These are phyloP conservation scores for Glycyrrhiza uralensis DNA, from an alignment of 306 rosid genomes.

Conservation along the genomic window DNA sequence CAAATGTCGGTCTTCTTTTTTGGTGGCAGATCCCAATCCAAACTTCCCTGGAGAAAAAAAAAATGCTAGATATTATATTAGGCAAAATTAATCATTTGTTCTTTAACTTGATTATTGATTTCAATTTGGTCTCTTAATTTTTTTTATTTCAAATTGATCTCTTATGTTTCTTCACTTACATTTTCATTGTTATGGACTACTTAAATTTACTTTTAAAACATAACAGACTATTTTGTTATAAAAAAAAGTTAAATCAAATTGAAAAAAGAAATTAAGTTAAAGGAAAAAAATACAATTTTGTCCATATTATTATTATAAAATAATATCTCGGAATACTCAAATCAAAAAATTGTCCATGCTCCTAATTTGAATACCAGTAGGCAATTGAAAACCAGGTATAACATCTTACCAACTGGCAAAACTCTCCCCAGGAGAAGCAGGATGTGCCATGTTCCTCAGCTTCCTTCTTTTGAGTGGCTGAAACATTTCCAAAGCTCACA, in stretches of 20 bases:
- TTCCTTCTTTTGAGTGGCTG: constrained; percentile 71
- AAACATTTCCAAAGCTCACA: constrained; percentile 72
- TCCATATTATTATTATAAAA: background rate
- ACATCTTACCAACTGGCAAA: constrained; percentile 58
- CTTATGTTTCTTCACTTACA: too few species aligned
- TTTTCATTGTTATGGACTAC: too few species aligned
- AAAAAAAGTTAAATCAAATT: too few species aligned
- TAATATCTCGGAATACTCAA: background rate
- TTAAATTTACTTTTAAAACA: too few species aligned
- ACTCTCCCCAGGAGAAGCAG: constrained; percentile 91
- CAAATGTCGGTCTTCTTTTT: constrained; percentile 61
- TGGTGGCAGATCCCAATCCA: constrained; percentile 58
- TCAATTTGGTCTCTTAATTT: too few species aligned
- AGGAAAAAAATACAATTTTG: too few species aligned
- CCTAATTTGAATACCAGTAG: background rate
- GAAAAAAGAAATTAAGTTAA: background rate
- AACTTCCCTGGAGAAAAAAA: constrained; percentile 52
- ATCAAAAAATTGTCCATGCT: background rate
- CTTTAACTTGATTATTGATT: too few species aligned
- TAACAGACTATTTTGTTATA: too few species aligned
- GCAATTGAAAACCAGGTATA: background rate
- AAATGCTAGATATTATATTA: too few species aligned
- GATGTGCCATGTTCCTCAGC: constrained; percentile 71
- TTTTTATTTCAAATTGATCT: too few species aligned
- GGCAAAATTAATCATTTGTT: too few species aligned